Conservation (phyloP, 768 basidiomycete species). For the Suillus placidus region DNA sequence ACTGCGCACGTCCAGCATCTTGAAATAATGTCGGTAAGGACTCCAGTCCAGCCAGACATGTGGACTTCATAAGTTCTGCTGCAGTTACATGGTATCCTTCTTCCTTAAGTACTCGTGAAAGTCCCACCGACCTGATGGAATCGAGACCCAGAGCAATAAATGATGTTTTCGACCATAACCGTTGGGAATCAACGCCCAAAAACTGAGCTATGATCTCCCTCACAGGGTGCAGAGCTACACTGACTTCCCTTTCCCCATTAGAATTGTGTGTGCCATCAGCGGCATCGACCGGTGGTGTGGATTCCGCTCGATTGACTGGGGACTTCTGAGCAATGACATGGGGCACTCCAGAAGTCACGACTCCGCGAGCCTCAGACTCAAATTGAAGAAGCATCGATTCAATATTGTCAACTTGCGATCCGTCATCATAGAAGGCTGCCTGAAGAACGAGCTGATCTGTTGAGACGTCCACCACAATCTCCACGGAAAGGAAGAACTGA, state of each 20-base stretch:
- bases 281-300: background rate
- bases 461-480: slow-evolving; percentile 27
- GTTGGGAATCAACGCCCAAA: slow-evolving; percentile 19
- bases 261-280: slow-evolving; percentile 1
- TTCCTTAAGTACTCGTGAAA: slow-evolving; percentile 38
- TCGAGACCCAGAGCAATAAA: slow-evolving; percentile 50
- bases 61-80: slow-evolving; percentile 38
- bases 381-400: slow-evolving; percentile 26
- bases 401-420: slow-evolving; percentile 20
- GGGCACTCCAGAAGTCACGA: slow-evolving; percentile 16
- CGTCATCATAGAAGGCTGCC: slow-evolving; percentile 27
- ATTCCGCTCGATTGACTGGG: background rate
- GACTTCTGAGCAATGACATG: background rate
- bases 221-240: slow-evolving; percentile 15
- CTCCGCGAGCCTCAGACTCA: slow-evolving; percentile 26
- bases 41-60: slow-evolving; percentile 8
- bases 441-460: slow-evolving; percentile 21
- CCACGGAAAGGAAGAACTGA: slow-evolving; percentile 28
- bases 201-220: slow-evolving; percentile 23
- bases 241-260: background rate
- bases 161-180: slow-evolving; percentile 29
- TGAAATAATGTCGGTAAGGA: background rate
- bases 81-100: slow-evolving; percentile 39
- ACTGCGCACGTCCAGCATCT: background rate
- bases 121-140: slow-evolving; percentile 49